Conservation (phyloP, 2,329 filamentous ascomycete genomes). For the Aspergillus terreus region DNA sequence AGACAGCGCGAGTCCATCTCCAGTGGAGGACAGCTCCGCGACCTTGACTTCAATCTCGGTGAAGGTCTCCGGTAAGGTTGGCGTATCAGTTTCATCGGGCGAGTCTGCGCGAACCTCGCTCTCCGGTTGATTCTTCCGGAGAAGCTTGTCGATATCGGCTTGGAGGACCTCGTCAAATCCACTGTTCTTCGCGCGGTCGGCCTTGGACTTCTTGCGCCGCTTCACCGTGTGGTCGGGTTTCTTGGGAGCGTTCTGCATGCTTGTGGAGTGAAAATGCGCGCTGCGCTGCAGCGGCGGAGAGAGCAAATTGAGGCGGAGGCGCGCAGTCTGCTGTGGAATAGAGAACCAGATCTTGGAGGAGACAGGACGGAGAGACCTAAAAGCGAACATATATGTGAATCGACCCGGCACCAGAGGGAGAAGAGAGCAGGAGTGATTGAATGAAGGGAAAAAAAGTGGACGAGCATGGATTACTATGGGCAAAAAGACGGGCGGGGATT, state of each 20-base stretch:
- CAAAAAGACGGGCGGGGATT: conserved; percentile 21
- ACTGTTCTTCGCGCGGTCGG: conserved; percentile 57
- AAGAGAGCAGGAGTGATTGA: neutral
- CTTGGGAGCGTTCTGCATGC: conserved; percentile 26
- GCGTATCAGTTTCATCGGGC: conserved; percentile 21
- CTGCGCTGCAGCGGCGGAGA: conserved; percentile 10
- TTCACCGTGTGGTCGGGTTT: conserved; percentile 23
- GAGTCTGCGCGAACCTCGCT: conserved; percentile 26
- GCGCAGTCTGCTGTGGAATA: conserved; percentile 4
- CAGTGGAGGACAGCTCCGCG: conserved; percentile 78
- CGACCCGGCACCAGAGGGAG: neutral
- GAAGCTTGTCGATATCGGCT: conserved; percentile 53
- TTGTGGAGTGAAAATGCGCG: conserved; percentile 17
- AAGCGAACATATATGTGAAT: conserved; percentile 9
- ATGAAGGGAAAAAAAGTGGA: neutral
- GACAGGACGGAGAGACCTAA: conserved; percentile 4
- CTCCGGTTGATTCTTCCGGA: conserved; percentile 30
- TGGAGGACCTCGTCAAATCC: conserved; percentile 65
- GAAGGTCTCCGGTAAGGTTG: conserved; percentile 59
- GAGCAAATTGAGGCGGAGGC: neutral
- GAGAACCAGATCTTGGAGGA: conserved; percentile 4
- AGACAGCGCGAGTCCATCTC: conserved; percentile 80
- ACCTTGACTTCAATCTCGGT: conserved; percentile 81
- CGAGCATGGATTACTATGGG: conserved; percentile 7
- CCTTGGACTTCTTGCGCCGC: conserved; percentile 47